Evolutionary conservation across 441 rosid genomes (phyloP).

Genomic region (Eugenia klotzschiana): DNA sequence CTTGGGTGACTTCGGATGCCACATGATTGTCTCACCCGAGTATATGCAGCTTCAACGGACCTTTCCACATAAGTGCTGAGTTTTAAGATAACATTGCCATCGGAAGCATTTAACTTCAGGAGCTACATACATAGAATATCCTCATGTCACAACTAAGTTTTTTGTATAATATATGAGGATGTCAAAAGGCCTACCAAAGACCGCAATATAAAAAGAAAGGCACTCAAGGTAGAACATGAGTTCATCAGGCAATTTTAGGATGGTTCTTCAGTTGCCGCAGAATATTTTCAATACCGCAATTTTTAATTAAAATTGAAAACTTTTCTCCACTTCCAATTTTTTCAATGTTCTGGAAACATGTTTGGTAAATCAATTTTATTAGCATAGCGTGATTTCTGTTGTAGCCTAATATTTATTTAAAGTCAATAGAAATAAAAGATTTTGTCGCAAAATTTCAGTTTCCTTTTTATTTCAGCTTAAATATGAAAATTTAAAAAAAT

Average conservation of each 20-base stretch:
- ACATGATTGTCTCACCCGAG: slow-evolving; percentile 41
- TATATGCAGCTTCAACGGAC: slow-evolving; percentile 59
- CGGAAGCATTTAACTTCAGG: slow-evolving; percentile 22
- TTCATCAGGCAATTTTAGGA: not conserved
- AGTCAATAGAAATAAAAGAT: not conserved
- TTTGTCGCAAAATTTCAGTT: not conserved
- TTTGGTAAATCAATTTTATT: not conserved
- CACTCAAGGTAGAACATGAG: not conserved
- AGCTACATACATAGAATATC: slow-evolving; percentile 31
- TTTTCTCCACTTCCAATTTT: not conserved
- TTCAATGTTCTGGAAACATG: not conserved
- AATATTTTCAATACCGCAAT: not conserved
- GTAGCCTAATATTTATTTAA: not conserved
- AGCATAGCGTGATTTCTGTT: not conserved
- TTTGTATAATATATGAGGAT: not conserved
- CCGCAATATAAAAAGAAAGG: not conserved
- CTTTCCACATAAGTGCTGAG: slow-evolving; percentile 49
- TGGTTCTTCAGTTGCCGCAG: not conserved
- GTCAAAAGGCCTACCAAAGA: not conserved
- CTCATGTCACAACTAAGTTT: not conserved
- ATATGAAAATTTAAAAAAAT: not conserved
- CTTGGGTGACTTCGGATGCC: not conserved
- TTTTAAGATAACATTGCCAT: slow-evolving; percentile 32
- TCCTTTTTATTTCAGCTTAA: not conserved
- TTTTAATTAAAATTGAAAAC: not conserved